Percentiles rank a stretch among this genome's conserved stretches.
Evolutionary conservation across 345 rosid species (phyloP).

Genomic region (Salix caprea): DNA sequence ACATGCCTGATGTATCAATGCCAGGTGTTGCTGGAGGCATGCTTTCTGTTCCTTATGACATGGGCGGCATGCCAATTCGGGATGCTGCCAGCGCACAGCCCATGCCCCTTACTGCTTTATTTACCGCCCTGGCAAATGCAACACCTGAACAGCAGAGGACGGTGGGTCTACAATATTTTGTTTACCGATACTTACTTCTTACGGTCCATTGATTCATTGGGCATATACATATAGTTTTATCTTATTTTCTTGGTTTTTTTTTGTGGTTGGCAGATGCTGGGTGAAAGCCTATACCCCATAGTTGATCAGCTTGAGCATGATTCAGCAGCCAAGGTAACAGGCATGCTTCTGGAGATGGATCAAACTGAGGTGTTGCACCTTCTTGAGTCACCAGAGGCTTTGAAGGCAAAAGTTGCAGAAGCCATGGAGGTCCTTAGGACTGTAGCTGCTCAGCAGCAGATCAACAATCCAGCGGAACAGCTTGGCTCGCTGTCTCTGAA

Average conservation of each 20-base stretch:
- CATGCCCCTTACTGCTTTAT: conserved; percentile 20
- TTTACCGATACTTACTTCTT: background rate
- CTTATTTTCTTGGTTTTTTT: background rate
- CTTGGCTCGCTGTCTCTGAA: conserved; percentile 18
- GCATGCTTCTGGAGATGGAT: conserved; percentile 37
- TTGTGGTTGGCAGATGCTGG: conserved; percentile 16
- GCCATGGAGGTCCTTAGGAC: conserved; percentile 32
- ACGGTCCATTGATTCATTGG: background rate
- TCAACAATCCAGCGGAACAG: conserved; percentile 17
- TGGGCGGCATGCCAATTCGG: conserved; percentile 17
- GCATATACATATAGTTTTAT: background rate
- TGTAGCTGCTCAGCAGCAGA: conserved; percentile 26
- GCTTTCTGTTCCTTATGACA: conserved; percentile 26
- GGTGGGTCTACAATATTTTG: background rate
- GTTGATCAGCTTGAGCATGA: conserved; percentile 29
- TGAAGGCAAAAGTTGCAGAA: conserved; percentile 30
- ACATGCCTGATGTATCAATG: conserved; percentile 23
- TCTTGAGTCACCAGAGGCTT: conserved; percentile 29
- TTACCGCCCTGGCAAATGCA: conserved; percentile 27
- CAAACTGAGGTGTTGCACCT: conserved; percentile 31
- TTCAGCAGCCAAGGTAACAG: conserved; percentile 30
- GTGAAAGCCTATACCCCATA: conserved; percentile 26
- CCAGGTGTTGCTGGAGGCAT: conserved; percentile 22
- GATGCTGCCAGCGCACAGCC: conserved; percentile 20
- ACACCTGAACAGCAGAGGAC: conserved; percentile 26